Evolutionary conservation across 1,284 basidiomycete species (phyloP).

Genomic region (Ganoderma boninense): DNA sequence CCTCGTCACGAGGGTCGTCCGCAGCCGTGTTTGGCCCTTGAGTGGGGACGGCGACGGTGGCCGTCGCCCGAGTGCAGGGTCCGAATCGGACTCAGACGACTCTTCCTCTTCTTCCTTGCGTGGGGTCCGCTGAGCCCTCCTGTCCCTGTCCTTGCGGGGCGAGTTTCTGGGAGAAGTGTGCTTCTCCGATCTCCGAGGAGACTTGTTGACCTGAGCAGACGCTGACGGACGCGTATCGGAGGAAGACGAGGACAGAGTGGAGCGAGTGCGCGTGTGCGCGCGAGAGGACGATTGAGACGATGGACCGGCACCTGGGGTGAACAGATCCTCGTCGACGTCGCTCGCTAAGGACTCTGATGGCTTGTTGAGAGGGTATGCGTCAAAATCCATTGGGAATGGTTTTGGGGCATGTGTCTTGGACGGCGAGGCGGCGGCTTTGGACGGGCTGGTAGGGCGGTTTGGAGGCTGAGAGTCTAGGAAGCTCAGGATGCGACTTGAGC

Average conservation of each 20-base stretch:
- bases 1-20: not conserved
- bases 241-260: constrained; percentile 11
- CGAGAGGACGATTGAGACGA: constrained; percentile 20
- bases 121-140: not conserved
- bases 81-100: constrained; percentile 15
- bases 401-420: constrained; percentile 17
- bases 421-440: not conserved
- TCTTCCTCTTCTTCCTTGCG: constrained; percentile 24
- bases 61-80: not conserved
- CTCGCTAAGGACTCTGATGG: not conserved
- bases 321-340: constrained; percentile 20
- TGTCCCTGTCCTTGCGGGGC: not conserved
- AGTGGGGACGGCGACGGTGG: constrained; percentile 26
- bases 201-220: constrained; percentile 31
- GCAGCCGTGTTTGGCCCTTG: constrained; percentile 13
- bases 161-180: constrained; percentile 35
- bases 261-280: constrained; percentile 19
- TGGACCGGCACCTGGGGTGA: constrained; percentile 7
- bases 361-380: constrained; percentile 11
- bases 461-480: constrained; percentile 12
- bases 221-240: constrained; percentile 15
- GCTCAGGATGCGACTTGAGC: constrained; percentile 22
- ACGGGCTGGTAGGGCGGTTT: not conserved
- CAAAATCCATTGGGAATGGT: constrained; percentile 38
- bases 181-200: constrained; percentile 37